Conservation (phyloP, 176 grass and related monocot genomes). For the Eremochloa ophiuroides region DNA sequence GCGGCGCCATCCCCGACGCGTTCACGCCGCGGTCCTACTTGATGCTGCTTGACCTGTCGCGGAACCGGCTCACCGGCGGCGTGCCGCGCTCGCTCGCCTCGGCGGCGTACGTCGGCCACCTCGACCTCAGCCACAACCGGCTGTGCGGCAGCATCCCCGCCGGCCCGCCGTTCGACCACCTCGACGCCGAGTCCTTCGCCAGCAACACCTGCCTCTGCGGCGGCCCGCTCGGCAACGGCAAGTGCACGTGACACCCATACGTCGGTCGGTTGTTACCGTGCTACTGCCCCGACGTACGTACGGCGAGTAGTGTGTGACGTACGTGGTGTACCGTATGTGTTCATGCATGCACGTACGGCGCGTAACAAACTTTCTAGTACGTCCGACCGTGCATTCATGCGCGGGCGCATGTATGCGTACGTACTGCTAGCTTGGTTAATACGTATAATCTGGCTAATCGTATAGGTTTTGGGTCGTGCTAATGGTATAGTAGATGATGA, state of each 20-base stretch:
- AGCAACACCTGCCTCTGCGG: constrained; percentile 83
- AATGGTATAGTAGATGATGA: neutral
- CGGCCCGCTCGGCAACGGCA: constrained; percentile 68
- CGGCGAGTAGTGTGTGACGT: neutral
- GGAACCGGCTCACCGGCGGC: constrained; percentile 61
- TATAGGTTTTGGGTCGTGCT: neutral
- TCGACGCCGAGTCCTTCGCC: constrained; percentile 61
- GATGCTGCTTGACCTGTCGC: constrained; percentile 79
- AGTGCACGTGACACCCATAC: constrained; percentile 56
- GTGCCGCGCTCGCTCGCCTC: constrained; percentile 61
- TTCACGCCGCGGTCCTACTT: constrained; percentile 66
- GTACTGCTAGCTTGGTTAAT: neutral
- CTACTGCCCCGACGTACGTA: no score
- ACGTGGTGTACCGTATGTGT: neutral
- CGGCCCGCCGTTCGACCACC: constrained; percentile 71
- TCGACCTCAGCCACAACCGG: constrained; percentile 91
- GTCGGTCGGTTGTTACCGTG: neutral
- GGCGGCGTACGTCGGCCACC: constrained; percentile 77
- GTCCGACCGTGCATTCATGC: no score
- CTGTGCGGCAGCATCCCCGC: constrained; percentile 65
- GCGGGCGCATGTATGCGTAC: no score
- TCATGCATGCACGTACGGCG: neutral
- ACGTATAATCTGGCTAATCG: neutral
- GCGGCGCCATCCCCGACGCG: constrained; percentile 69
- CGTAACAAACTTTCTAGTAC: neutral